Percentiles rank a stretch among this genome's conserved stretches.
Evolutionary conservation across 1,139 yeast genomes (phyloP).

Genomic region (Kluyveromyces sp.): DNA sequence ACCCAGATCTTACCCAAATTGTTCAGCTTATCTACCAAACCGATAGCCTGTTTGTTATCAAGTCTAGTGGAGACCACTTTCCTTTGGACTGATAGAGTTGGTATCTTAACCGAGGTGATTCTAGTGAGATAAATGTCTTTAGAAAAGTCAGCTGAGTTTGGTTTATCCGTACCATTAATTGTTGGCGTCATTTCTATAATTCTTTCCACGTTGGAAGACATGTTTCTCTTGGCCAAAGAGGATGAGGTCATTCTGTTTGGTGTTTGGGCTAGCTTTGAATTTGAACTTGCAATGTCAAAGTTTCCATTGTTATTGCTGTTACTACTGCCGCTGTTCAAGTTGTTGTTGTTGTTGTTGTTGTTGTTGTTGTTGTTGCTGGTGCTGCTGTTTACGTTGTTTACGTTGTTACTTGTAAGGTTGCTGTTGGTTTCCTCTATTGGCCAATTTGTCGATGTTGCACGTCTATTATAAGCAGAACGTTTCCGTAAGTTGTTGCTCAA

Average conservation of each 20-base stretch:
- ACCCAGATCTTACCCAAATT: constrained; percentile 43
- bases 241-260: constrained; percentile 3
- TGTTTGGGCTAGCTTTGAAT: background rate
- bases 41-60: constrained; percentile 54
- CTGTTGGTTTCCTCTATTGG: constrained; percentile 3
- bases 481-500: constrained; percentile 15
- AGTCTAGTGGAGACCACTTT: constrained; percentile 39
- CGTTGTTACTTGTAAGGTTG: constrained; percentile 1
- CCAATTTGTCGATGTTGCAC: constrained; percentile 11
- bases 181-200: constrained; percentile 19
- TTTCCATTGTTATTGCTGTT: background rate
- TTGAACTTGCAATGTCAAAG: background rate
- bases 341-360: background rate
- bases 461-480: constrained; percentile 16
- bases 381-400: constrained; percentile 1
- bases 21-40: constrained; percentile 33
- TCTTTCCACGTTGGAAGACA: constrained; percentile 23
- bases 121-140: constrained; percentile 66
- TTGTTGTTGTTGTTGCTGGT: background rate
- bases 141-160: constrained; percentile 6
- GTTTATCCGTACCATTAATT: background rate
- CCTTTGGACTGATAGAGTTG: constrained; percentile 28
- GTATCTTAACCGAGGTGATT: constrained; percentile 40
- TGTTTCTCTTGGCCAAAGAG: constrained; percentile 8
- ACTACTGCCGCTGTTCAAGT: background rate